Conservation (phyloP, 2,329 filamentous ascomycete species). For the Talaromyces sp. region DNA sequence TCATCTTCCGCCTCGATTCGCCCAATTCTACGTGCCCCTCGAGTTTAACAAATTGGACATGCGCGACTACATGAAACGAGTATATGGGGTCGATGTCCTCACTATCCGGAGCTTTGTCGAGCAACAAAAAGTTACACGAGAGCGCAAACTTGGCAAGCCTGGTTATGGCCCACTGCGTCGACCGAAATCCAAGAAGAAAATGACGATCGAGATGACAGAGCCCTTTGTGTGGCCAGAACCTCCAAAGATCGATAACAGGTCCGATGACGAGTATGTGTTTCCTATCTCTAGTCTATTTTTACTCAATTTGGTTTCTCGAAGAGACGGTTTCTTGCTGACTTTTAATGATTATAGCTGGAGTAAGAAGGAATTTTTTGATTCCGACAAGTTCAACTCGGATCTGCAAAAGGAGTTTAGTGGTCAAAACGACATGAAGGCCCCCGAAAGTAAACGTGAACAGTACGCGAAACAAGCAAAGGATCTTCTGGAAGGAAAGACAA, state of each 20-base stretch:
- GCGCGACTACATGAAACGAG: constrained; percentile 86
- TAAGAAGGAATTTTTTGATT: constrained; percentile 50
- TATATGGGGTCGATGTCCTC: constrained; percentile 69
- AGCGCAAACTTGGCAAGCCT: constrained; percentile 28
- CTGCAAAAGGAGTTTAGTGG: constrained; percentile 29
- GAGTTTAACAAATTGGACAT: constrained; percentile 94
- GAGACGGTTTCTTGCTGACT: constrained; percentile 11
- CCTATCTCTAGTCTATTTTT: not conserved
- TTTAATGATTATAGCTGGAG: constrained; percentile 52
- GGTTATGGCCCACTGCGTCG: constrained; percentile 58
- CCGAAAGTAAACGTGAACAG: constrained; percentile 37
- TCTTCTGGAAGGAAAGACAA: constrained; percentile 54
- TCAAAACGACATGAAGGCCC: constrained; percentile 29
- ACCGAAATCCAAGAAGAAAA: constrained; percentile 73
- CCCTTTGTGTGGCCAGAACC: constrained; percentile 82
- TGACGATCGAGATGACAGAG: constrained; percentile 84
- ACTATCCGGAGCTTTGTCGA: constrained; percentile 75
- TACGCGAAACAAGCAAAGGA: constrained; percentile 57
- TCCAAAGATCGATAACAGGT: constrained; percentile 54
- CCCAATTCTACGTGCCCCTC: constrained; percentile 84
- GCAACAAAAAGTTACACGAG: constrained; percentile 55
- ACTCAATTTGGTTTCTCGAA: not conserved
- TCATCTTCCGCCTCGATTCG: constrained; percentile 69
- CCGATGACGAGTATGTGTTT: constrained; percentile 50
- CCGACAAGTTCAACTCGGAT: constrained; percentile 44